A percentile compares a stretch with the other conserved stretches of the same genome.
Evolutionary conservation across 352 stramenopile genomes (phyloP).

Genomic region (Phytophthora palmivora): DNA sequence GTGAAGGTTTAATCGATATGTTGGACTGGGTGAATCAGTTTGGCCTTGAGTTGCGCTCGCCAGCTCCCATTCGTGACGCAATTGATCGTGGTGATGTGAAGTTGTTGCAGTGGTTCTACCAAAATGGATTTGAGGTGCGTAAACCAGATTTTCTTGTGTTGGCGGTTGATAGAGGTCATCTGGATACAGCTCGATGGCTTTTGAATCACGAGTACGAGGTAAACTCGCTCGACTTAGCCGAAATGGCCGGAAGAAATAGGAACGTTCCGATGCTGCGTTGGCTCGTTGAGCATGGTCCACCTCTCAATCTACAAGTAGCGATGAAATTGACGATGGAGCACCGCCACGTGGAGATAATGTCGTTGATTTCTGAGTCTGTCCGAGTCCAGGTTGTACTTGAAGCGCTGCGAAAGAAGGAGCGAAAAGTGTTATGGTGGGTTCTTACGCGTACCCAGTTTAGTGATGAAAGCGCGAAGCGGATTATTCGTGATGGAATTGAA

Average conservation of each 20-base stretch:
- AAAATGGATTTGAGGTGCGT: neutral
- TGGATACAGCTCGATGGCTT: slow-evolving; percentile 3
- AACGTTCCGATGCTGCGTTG: slow-evolving; percentile 1
- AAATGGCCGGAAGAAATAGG: neutral
- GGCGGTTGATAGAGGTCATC: too few relatives aligned
- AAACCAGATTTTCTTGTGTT: slow-evolving; percentile 1
- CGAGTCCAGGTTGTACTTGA: neutral
- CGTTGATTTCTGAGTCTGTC: neutral
- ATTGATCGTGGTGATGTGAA: neutral
- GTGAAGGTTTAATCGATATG: neutral
- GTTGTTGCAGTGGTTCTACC: slow-evolving; percentile 9
- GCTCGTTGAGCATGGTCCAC: slow-evolving; percentile 1
- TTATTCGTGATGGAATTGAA: too few relatives aligned
- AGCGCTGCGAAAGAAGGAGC: neutral
- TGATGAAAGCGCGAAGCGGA: too few relatives aligned
- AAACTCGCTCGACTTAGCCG: neutral
- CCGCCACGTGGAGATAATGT: neutral
- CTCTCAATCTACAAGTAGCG: too few relatives aligned
- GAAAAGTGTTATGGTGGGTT: slow-evolving; percentile 1
- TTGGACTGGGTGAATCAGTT: slow-evolving; percentile 10
- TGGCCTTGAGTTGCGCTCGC: neutral
- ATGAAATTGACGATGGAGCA: neutral
- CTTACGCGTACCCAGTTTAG: neutral
- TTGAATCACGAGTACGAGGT: neutral
- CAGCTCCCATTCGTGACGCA: too few relatives aligned